Conservation (phyloP, 2,329 filamentous ascomycete genomes). For the Ophiostoma montium region DNA sequence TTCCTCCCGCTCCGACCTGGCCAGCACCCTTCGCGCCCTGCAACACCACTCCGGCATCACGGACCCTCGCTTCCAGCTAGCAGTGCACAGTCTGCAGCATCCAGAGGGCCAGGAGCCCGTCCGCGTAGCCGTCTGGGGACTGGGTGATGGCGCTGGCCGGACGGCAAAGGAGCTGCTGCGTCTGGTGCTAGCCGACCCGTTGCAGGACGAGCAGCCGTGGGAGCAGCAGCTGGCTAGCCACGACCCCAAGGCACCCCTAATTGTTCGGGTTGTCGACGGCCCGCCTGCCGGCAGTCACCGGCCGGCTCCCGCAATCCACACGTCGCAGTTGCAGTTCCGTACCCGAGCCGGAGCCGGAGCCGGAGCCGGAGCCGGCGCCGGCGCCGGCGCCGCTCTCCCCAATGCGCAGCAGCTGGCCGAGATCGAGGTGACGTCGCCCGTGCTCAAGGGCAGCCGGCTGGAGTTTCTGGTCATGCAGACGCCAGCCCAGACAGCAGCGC, state of each 20-base stretch:
- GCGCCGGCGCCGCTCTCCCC: background rate
- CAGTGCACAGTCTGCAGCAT: slow-evolving; percentile 49
- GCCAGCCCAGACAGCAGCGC: slow-evolving; percentile 5
- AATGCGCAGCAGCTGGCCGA: slow-evolving; percentile 35
- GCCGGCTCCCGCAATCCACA: background rate
- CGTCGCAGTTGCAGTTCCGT: background rate
- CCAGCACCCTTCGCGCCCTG: slow-evolving; percentile 44
- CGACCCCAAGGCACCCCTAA: slow-evolving; percentile 39
- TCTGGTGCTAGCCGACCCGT: slow-evolving; percentile 55
- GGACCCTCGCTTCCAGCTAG: slow-evolving; percentile 57
- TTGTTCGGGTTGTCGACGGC: slow-evolving; percentile 41
- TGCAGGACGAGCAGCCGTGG: slow-evolving; percentile 50
- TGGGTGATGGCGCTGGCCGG: slow-evolving; percentile 24
- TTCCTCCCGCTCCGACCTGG: slow-evolving; percentile 29
- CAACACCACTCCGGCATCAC: slow-evolving; percentile 46
- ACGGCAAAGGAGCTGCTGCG: slow-evolving; percentile 53
- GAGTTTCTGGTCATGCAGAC: slow-evolving; percentile 46
- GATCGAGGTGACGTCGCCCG: slow-evolving; percentile 47
- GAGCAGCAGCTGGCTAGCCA: slow-evolving; percentile 45
- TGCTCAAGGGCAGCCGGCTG: slow-evolving; percentile 44
- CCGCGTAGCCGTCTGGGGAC: slow-evolving; percentile 41
- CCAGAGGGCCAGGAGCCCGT: slow-evolving; percentile 41
- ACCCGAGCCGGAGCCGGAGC: background rate
- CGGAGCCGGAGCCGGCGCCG: no score
- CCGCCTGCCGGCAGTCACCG: slow-evolving; percentile 17